phyloP scores from a whole-genome alignment of 306 rosid species.

The Vicia faba region DNA sequence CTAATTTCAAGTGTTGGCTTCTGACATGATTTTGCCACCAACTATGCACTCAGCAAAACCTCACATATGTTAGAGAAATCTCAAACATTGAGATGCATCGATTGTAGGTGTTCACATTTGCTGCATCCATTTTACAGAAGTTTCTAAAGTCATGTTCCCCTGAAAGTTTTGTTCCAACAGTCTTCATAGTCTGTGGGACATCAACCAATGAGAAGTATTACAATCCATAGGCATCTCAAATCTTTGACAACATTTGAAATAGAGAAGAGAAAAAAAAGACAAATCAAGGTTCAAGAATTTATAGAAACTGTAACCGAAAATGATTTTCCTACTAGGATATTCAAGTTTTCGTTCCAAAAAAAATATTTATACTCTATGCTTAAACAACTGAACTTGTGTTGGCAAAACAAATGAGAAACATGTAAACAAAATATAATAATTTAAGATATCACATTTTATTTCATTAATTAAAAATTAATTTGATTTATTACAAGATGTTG shows the following conservation, averaged over 20 bases:
- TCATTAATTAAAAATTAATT: conserved; percentile 3
- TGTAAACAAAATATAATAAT: conserved; percentile 25
- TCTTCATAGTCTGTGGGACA: conserved; percentile 76
- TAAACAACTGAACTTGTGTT: conserved; percentile 84
- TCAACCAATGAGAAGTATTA: conserved; percentile 30
- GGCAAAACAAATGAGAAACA: conserved; percentile 39
- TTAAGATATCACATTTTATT: conserved; percentile 31
- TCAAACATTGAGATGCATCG: conserved; percentile 58
- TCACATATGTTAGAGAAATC: conserved; percentile 72
- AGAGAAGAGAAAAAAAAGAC: conserved; percentile 23
- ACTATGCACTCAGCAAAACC: conserved; percentile 46
- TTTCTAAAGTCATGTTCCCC: conserved; percentile 96
- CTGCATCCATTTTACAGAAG: conserved; percentile 96
- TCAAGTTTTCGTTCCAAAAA: conserved; percentile 80
- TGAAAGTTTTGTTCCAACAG: conserved; percentile 63
- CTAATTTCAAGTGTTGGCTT: conserved; percentile 53
- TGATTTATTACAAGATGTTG: background rate
- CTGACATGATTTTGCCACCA: conserved; percentile 43
- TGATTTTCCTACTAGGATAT: conserved; percentile 54
- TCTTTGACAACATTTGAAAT: conserved; percentile 28
- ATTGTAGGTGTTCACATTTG: conserved; percentile 84
- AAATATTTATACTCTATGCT: conserved; percentile 88
- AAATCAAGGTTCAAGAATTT: conserved; percentile 25
- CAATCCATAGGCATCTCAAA: conserved; percentile 24
- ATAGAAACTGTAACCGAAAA: conserved; percentile 25